Evolutionary conservation across 2,329 filamentous ascomycete genomes (phyloP).

Genomic region (Rachicladosporium sp.): DNA sequence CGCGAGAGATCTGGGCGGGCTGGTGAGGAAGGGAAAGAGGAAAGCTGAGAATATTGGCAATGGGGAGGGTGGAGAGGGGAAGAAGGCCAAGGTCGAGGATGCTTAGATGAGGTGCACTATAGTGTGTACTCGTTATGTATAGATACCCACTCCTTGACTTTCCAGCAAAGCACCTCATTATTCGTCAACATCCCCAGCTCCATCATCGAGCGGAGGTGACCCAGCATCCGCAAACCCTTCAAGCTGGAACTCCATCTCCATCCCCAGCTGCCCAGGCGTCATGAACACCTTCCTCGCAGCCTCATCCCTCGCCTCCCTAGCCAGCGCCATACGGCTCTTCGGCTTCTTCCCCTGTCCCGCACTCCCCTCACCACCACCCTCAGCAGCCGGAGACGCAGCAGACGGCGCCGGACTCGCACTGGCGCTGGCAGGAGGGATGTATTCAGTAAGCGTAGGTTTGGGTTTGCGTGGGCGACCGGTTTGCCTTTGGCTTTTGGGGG

Average conservation of each 20-base stretch:
- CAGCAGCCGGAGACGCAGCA: no score
- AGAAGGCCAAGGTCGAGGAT: conserved; percentile 20
- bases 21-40: conserved; percentile 44
- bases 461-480: no score
- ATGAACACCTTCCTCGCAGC: not conserved
- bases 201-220: no score
- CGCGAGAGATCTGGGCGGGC: conserved; percentile 60
- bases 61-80: conserved; percentile 3
- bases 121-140: no score
- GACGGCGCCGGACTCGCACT: no score
- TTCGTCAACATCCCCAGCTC: no score
- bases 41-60: conserved; percentile 7
- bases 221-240: not conserved
- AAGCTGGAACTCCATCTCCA: not conserved
- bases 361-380: not conserved
- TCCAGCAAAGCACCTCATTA: no score
- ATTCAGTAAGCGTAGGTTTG: no score
- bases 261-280: not conserved
- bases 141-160: no score
- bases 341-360: not conserved
- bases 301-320: conserved; percentile 1
- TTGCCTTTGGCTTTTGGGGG: no score
- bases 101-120: not conserved
- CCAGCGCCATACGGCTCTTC: not conserved
- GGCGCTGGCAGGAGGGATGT: no score